phyloP scores from a whole-genome alignment of 495 filamentous ascomycete species.

The Penicillium mononematosum region DNA sequence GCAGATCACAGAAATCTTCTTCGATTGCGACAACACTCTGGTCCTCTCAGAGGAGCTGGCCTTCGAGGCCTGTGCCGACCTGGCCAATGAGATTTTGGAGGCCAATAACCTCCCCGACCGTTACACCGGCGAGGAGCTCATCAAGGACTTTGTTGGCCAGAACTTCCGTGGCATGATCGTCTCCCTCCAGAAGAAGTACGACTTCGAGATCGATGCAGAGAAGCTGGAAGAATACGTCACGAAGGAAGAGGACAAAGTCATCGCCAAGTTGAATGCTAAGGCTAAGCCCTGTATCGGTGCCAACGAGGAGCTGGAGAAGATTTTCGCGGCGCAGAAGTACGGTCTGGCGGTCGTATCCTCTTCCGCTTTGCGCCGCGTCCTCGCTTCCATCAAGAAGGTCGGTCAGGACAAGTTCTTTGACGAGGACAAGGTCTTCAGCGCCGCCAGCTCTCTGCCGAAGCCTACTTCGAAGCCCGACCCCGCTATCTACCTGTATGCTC shows the following conservation, averaged over 20 bases:
- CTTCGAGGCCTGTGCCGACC: constrained; percentile 90
- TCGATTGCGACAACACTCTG: constrained; percentile 98
- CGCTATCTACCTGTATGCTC: constrained; percentile 83
- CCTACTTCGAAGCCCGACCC: constrained; percentile 92
- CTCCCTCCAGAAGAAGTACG: constrained; percentile 72
- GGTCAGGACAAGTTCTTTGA: constrained; percentile 79
- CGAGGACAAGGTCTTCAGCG: constrained; percentile 72
- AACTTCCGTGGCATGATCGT: constrained; percentile 93
- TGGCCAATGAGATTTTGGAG: constrained; percentile 86
- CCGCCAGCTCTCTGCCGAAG: constrained; percentile 71
- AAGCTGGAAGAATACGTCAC: constrained; percentile 76
- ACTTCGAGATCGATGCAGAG: constrained; percentile 62
- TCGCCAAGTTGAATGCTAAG: constrained; percentile 69
- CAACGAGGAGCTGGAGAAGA: constrained; percentile 63
- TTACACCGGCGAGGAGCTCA: constrained; percentile 77
- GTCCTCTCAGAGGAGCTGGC: constrained; percentile 88
- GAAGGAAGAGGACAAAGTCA: constrained; percentile 80
- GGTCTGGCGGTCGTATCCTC: constrained; percentile 78
- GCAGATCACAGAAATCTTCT: constrained; percentile 79
- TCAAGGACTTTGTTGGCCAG: constrained; percentile 88
- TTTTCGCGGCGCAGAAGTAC: constrained; percentile 64
- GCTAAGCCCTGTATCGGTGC: constrained; percentile 75
- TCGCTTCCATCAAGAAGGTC: constrained; percentile 78
- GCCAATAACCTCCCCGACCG: constrained; percentile 62
- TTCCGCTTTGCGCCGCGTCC: constrained; percentile 74